These are phyloP conservation scores for Aspergillus bridgeri DNA, from an alignment of 495 filamentous ascomycete species.

Conservation along the genomic window DNA sequence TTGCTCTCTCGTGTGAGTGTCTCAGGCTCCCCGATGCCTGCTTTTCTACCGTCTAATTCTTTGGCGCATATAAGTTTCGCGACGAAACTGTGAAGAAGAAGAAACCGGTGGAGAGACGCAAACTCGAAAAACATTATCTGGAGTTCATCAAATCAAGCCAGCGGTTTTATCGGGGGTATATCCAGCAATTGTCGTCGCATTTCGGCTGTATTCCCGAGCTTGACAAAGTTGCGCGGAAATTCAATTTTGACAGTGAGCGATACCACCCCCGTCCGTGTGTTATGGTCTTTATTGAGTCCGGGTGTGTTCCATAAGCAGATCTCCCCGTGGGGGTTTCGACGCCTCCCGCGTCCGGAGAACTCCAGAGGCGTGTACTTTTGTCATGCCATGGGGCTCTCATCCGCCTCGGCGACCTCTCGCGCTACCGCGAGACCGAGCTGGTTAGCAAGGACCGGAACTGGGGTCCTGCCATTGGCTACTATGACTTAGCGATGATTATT, in stretches of 20 bases:
- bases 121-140: conserved; percentile 73
- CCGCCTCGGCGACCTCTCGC: conserved; percentile 83
- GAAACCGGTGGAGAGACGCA: conserved; percentile 72
- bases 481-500: conserved; percentile 74
- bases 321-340: conserved; percentile 33
- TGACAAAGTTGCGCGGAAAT: conserved; percentile 62
- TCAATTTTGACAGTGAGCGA: conserved; percentile 57
- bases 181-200: conserved; percentile 71
- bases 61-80: conserved; percentile 40
- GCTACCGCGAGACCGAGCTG: conserved; percentile 77
- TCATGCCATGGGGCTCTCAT: conserved; percentile 85
- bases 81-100: conserved; percentile 57
- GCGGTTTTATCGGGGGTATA: conserved; percentile 80
- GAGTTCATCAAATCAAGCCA: conserved; percentile 83
- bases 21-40: neutral
- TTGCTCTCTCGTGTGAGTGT: conserved; percentile 48
- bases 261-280: conserved; percentile 3
- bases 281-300: conserved; percentile 26
- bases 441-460: conserved; percentile 66
- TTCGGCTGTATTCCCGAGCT: conserved; percentile 71
- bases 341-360: conserved; percentile 40
- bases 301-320: conserved; percentile 33
- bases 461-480: conserved; percentile 79
- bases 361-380: conserved; percentile 55
- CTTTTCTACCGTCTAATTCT: conserved; percentile 6